Percentiles rank a stretch among this genome's conserved stretches.
Conservation (phyloP, 495 filamentous ascomycete species). For the Penicillium steckii region DNA sequence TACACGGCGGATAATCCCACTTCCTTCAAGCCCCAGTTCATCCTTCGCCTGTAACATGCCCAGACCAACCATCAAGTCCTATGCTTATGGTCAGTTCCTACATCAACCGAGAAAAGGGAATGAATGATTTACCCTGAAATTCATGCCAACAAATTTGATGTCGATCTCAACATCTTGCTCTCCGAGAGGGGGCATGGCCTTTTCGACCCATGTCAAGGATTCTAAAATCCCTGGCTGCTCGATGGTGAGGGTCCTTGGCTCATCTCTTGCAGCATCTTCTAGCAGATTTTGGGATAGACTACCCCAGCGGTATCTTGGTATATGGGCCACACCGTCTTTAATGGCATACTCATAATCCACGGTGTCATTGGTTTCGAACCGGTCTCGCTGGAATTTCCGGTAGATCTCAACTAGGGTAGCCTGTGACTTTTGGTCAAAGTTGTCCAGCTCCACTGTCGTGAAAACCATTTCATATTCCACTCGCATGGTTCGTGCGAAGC, state of each 20-base stretch:
- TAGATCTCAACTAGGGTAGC: too few species aligned
- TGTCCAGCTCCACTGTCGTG: conserved; percentile 35
- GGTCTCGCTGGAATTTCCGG: too few species aligned
- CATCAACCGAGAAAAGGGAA: too few species aligned
- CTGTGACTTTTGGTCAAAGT: conserved; percentile 13
- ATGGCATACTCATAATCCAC: conserved; percentile 36
- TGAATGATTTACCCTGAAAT: conserved; percentile 3
- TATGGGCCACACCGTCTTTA: conserved; percentile 17
- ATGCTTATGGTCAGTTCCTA: too few species aligned
- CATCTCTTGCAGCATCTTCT: too few species aligned
- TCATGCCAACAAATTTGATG: conserved; percentile 4
- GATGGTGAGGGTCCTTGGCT: too few species aligned
- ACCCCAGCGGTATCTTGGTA: conserved; percentile 26
- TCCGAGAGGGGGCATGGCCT: neutral
- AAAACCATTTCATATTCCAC: conserved; percentile 39
- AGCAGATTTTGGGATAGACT: conserved; percentile 9
- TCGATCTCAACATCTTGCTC: conserved; percentile 4
- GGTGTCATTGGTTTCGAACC: too few species aligned
- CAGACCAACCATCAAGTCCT: too few species aligned
- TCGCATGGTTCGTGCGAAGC: conserved; percentile 40
- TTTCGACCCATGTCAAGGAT: neutral
- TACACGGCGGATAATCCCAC: conserved; percentile 36
- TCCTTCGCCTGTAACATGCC: too few species aligned
- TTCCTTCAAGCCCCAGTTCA: conserved; percentile 39
- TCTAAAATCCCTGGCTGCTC: too few species aligned